Base-by-base conservation (phyloP, 176 grass and related monocot genomes). In the Neostapfia colusana region DNA sequence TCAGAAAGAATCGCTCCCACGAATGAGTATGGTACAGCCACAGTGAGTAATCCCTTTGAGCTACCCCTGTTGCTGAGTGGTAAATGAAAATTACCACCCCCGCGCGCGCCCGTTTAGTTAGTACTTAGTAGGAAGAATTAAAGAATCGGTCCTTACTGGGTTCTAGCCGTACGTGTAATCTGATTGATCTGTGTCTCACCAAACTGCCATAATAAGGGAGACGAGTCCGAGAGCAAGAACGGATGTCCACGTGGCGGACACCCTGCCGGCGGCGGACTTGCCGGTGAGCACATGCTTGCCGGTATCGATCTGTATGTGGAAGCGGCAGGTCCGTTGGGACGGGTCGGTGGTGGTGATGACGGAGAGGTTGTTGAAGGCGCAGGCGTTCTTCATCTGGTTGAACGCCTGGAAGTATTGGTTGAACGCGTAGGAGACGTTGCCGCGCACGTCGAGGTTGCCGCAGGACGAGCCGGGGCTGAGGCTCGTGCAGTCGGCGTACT, bases 401-500 rank as follows among this genome's bases (percentile, higher is more conserved):
- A 69, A 73, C 1, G 37, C 65, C 91, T 99, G 96, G 77, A 84
- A 99, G 73, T 75, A 95, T 83, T 99, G 85, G 83, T 95, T 99
- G 81, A 99, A 95, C 0, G 92, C 85, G 72, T 99, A 99, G 5
- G 96, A 95, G 26, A 99, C 12, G 82, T 99, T 99, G 27, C 70
- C 65, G 54, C 87, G 73, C 14, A 11, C 85, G 79, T 95, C 87
- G 69, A 99, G 66, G 35, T 7, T 50, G 27, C 73, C 57, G 86
- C 96, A 99, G 0, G 80, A 90, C 15, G 96, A 99, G 0, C 92
- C 92, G 54, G 89, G 38, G 65, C 92, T 60, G 38, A 99, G 85
- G 81, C 96, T 99, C 10, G 92, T 99, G 87, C 96, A 99, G 82
- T 99, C 96, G 35, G 74, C 78, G 72, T 87, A 88, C 76, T 79